Evolutionary conservation across 352 stramenopile species (phyloP), one percentile per base, ranked within the genome.

Genomic region (Globisporangium perplexum): DNA sequence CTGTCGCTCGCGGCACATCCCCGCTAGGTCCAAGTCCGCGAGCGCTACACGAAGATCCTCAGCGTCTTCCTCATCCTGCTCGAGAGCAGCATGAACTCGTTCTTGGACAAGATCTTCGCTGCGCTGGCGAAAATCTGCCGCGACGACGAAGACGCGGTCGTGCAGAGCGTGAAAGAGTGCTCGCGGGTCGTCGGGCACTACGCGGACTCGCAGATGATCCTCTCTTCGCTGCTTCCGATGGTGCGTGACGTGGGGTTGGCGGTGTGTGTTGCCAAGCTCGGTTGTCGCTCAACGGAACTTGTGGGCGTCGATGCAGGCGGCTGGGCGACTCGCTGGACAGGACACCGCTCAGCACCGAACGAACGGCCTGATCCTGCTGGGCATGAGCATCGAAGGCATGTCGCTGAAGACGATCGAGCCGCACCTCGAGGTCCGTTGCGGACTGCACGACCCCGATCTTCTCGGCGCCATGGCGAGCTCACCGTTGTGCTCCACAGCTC

Each of bases 341-440:
- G 81, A 92, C 62, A 90, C 83, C 12, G 68, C 79, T 8, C 81
- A 86, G 48, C 77, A 94, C 57, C 79, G 83, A 31, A 91, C 71
- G 20, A 90, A 90, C 51, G 83, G 81, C 3, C 59, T 94, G 28
- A 83, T 90, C 39, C 47, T 94, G 23, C 59, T 94, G 23, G 65
- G 73, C 31, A 90, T 94, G 81, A 90, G 75, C 49, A 81, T 94
- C 38, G 76, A 81, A 63, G 83, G 83, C 50, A 94, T 94, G 81
- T 69, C 71, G 15, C 38, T 63, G 11, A 63, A 71, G 18, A 88
- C 69, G 8, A 87, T 90, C 30, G 63, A 62, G 26, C 56, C 66
- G 39, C 74, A 93, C 51, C 49, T 93, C 36, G 71, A 86, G 56
- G 72, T 86, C 63, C 43, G 28, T 15, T 12, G 4, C 23, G 26